These are phyloP conservation scores for Lipomyces lipofer DNA, from an alignment of 805 yeast genomes.

Conservation along the genomic window DNA sequence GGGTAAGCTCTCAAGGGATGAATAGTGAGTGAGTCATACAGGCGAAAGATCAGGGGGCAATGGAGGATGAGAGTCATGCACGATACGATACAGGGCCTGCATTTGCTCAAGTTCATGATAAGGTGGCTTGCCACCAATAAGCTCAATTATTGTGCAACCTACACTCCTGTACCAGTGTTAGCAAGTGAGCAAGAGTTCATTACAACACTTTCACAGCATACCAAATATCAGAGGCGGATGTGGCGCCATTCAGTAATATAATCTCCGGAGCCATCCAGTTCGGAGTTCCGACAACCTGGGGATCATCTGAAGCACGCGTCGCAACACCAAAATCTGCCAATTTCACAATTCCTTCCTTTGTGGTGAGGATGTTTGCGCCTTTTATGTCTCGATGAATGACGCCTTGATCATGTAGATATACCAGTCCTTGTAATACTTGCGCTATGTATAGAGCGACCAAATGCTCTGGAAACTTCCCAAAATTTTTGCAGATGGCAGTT, in stretches of 20 bases:
- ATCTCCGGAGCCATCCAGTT: constrained; percentile 99
- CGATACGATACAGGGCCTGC: constrained; percentile 83
- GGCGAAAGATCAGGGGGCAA: constrained; percentile 53
- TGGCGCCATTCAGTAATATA: constrained; percentile 77
- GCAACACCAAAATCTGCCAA: constrained; percentile 81
- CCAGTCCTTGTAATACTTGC: constrained; percentile 62
- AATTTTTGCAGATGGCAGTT: constrained; percentile 52
- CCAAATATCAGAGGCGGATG: constrained; percentile 76
- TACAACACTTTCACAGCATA: too few relatives aligned
- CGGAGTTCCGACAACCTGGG: constrained; percentile 71
- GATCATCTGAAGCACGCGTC: constrained; percentile 41
- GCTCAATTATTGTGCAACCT: constrained; percentile 91
- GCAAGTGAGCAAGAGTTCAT: too few relatives aligned
- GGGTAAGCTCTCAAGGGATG: neutral
- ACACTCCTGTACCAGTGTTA: too few relatives aligned
- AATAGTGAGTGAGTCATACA: constrained; percentile 38
- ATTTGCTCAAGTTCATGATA: constrained; percentile 72
- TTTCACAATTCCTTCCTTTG: constrained; percentile 63
- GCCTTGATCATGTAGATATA: constrained; percentile 67
- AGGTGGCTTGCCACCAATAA: constrained; percentile 85
- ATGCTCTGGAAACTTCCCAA: constrained; percentile 57
- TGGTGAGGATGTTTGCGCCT: constrained; percentile 69
- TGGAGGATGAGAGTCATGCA: constrained; percentile 69
- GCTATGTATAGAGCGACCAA: constrained; percentile 52
- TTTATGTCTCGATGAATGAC: constrained; percentile 77